Evolutionary conservation across 2,329 filamentous ascomycete species (phyloP), one percentile per base, ranked within the genome.

Genomic region (Cladosporium sp.): DNA sequence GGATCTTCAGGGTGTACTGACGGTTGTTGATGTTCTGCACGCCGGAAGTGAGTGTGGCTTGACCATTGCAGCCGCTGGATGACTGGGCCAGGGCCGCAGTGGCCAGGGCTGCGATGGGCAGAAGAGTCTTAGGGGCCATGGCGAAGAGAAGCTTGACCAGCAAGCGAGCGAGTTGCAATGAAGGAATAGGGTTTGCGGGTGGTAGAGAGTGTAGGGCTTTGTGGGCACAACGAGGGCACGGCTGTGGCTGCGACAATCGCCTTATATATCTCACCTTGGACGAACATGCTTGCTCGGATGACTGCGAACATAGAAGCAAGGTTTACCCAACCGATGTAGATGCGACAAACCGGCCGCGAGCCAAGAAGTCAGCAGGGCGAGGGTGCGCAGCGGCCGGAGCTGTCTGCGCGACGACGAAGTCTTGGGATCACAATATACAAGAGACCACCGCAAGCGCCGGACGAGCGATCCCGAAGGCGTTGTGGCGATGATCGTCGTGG

Each of bases 1-100:
- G 49, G 42, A 52, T 40, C 43, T 45, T 52, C 33, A 52, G 42
- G 9, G 49, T 52, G 43, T 52, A 52, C 18, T 52, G 19, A 11
- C 49, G 49, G 14, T 16, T 28, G n/a, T 45, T 22, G 11, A 45
- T 46, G 42, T 13, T 52, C 19, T 45, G 42, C 9, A 45, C 16
- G 19, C 34, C 42, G 14, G 42, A 45, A 13, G 35, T 52, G 49
- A 46, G 42, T 3, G 43, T 45, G 14, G 42, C 22, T 18, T 52
- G 18, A 7, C 33, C 43, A 10, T 40, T 41, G 43, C 49, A 45
- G 33, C 49, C 42, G 35, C 33, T 8, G 9, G 49, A 46, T 7
- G 42, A 46, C 13, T 40, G 42, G 22, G 49, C 49, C n/a, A 52
- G 49, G 13, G 43, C 43, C 8, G 49, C 42, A 9, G 49, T 40